Conservation (phyloP, 2,329 filamentous ascomycete genomes). For the Chaetomium sp. region DNA sequence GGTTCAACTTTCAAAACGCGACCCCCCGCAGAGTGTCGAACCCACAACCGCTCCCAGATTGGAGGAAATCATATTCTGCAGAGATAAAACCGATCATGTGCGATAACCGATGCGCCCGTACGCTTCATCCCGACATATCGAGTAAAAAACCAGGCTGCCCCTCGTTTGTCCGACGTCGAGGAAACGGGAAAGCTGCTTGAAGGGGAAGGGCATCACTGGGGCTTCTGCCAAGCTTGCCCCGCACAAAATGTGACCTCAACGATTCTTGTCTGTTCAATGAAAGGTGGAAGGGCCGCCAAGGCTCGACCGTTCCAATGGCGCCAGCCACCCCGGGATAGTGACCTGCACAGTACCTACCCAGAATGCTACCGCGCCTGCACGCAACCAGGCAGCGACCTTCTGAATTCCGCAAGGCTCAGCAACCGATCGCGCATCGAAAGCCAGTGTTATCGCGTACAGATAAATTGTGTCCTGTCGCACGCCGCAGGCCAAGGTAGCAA, state of each 20-base stretch:
- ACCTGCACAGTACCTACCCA: background rate
- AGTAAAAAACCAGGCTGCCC: background rate
- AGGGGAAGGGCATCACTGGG: background rate
- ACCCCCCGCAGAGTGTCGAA: background rate
- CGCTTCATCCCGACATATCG: background rate
- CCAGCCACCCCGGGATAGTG: background rate
- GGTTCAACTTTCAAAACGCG: no score
- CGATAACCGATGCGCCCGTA: background rate
- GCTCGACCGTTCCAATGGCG: background rate
- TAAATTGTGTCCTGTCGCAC: background rate
- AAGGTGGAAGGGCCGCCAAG: no score
- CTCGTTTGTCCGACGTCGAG: background rate
- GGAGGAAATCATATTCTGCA: background rate
- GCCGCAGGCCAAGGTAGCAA: background rate
- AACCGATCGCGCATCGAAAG: slow-evolving; percentile 2
- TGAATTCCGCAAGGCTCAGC: slow-evolving; percentile 7
- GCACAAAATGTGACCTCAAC: background rate
- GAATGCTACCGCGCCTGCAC: background rate
- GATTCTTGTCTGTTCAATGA: background rate
- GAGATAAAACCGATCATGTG: background rate
- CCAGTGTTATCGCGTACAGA: background rate
- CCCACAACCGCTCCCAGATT: background rate
- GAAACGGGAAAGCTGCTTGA: slow-evolving; percentile 2
- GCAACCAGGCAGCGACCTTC: background rate
- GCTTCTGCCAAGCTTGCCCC: background rate